Evolutionary conservation across 2,329 filamentous ascomycete species (phyloP), one percentile per base, ranked within the genome.

Genomic region (Torrubiellomyces zombiae): DNA sequence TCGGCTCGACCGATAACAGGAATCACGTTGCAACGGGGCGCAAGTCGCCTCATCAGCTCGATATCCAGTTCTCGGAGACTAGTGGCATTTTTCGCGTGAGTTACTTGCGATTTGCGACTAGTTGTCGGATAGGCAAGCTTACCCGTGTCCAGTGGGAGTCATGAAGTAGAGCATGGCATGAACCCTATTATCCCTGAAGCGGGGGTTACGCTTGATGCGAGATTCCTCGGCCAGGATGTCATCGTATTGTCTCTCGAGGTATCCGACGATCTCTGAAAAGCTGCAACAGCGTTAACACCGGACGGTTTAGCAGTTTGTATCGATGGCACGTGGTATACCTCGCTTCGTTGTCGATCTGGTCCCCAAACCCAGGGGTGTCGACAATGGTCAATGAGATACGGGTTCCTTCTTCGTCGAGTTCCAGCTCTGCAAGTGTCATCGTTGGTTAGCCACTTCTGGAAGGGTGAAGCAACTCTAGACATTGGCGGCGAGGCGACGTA

Each of bases 201-300:
- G 76, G 43, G 89, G 89, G 65, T 98, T 98, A 83, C 89, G 89
- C 80, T 98, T 98, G 68, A 98, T 98, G 65, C 89, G 82, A 45
- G 89, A 95, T 64, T 98, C 89, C 63, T 95, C 86, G 34, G 89
- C 86, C 43, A 98, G 71, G 66, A 98, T 95, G 53, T 95, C 85
- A 58, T 98, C 89, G 58, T 95, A 95, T 72, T 98, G 86, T 61
- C 86, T 75, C 68, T 98, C 89, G 45, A 98, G 80, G 60, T 92
- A 94, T 41, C 85, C 86, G 41, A 93, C 85, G 46, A 98, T 98
- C 58, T 95, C 89, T 43, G 78, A 77, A 55, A 98, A 98, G 62
- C 83, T 92, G 26, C 6, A 13, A 8, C n/a, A 3, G 6, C 5
- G 18, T 30, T 16, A 32, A 20, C 15, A 20, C n/a, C n/a, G n/a